These are phyloP conservation scores for Nannochloropsis granulata DNA, from an alignment of 108 stramenopile species.

Conservation along the genomic window DNA sequence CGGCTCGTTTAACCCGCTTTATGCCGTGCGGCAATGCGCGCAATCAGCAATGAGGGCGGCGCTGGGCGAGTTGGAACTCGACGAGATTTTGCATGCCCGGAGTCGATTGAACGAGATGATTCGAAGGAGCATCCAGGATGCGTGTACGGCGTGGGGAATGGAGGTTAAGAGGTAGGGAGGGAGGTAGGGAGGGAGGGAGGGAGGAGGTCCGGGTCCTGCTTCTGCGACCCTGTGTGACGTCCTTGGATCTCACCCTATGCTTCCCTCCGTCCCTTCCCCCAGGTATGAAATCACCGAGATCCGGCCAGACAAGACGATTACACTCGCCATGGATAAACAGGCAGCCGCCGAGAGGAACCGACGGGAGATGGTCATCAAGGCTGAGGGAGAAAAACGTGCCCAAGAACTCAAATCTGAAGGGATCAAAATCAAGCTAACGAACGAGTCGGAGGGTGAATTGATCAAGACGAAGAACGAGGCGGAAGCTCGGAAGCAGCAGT, in stretches of 20 bases:
- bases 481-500: slow-evolving; percentile 58
- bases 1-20: slow-evolving; percentile 83
- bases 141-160: slow-evolving; percentile 86
- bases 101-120: slow-evolving; percentile 72
- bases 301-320: slow-evolving; percentile 81
- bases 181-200: neutral
- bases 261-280: slow-evolving; percentile 19
- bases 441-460: slow-evolving; percentile 89
- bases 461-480: slow-evolving; percentile 80
- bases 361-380: slow-evolving; percentile 81
- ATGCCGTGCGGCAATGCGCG: slow-evolving; percentile 83
- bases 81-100: slow-evolving; percentile 91
- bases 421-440: slow-evolving; percentile 76
- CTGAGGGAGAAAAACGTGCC: slow-evolving; percentile 80
- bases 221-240: neutral
- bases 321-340: slow-evolving; percentile 94
- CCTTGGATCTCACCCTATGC: neutral
- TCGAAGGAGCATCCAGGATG: slow-evolving; percentile 73
- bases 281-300: slow-evolving; percentile 93
- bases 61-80: slow-evolving; percentile 96
- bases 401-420: slow-evolving; percentile 83
- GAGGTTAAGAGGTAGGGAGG: slow-evolving; percentile 47
- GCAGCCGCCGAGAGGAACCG: slow-evolving; percentile 85
- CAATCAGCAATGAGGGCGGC: slow-evolving; percentile 95
- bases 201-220: neutral